Base-by-base conservation (phyloP, 108 stramenopile genomes). In the Epithemia pelagica region DNA sequence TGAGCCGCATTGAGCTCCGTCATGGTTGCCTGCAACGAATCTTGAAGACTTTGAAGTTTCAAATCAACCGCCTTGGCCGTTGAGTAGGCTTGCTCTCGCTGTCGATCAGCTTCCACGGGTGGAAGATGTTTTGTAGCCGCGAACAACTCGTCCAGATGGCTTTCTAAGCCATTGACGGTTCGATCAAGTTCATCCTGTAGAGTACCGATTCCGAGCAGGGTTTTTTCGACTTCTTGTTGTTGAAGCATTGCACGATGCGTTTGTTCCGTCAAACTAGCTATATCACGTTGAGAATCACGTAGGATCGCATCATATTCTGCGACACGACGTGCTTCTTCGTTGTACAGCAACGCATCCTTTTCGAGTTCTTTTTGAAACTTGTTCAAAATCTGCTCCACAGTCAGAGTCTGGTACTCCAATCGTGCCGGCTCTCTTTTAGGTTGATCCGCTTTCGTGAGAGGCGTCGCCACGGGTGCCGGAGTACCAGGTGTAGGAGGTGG, bases 301-400 rank as follows among this genome's bases (percentile, higher is more conserved):
- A 92, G 64, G 10, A 83, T 68, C 30, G 86, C 82, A 63, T 92
- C 90, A 61, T 87, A 89, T 52, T 87, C 76, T 30, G 85, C 79
- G 23, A 92, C 82, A 32, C 90, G 87, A 32, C 79, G 82, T n/a
- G 90, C 90, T 73, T 92, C 82, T 20, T 75, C 71, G 20, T 80
- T 57, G 65, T 83, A 91, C 20, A 75, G 60, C 51, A 86, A 58
- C 5, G 90, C 68, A 70, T 88, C 87, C 29, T 79, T 66, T 71
- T 89, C 87, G 24, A 92, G 76, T 69, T 92, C 85, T 30, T 78
- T 69, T 72, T 87, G 86, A 66, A 88, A 89, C 8, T 74, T 69
- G 65, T 92, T 92, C 64, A 92, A 28, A 30, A 87, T 89, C 78
- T 92, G 82, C 75, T 92, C 87, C n/a, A 92, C 79, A 32, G 90